Evolutionary conservation across 352 stramenopile genomes (phyloP), one percentile per base, ranked within the genome.

Genomic region (Ophiocytium majus): DNA sequence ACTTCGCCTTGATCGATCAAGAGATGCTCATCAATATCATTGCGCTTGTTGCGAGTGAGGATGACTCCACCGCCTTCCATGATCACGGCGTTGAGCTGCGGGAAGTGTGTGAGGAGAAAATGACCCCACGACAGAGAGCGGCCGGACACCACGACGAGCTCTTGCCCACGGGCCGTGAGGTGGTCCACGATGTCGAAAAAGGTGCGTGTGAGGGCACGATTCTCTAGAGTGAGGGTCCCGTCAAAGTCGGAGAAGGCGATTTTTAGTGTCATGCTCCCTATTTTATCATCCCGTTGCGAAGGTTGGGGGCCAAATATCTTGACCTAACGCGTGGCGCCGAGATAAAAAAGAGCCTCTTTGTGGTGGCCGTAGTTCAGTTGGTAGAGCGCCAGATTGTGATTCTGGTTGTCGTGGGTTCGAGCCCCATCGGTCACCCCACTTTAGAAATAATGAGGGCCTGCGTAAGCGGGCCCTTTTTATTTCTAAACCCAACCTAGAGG

Each of bases 31-130:
- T 23, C 57, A 28, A 71, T 71, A 23, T 71, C 57, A 23, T 28
- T 28, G 57, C 57, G 57, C 19, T 28, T 71, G 28, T 71, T 28
- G 28, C 23, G 57, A 71, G 23, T 23, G 28, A 23, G 28, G 28
- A 71, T 71, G 57, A 71, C 57, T 71, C 57, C 57, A 28, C 57
- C 57, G 57, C 57, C 57, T 71, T 71, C 57, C 57, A 71, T 71
- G 57, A 71, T 71, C 19, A 23, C 23, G 28, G 57, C 57, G 19
- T 71, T 71, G 57, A 71, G 57, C n/a, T n/a, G n/a, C 23, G 57
- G 57, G 28, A 71, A 71, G 28, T 71, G 57, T 71, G 57, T 71
- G 19, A 71, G 57, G 28, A 71, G 28, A 28, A 71, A 71, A 71
- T 71, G 57, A 23, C 57, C 57, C 57, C 57, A 71, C 19, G 57